A percentile compares a stretch with the other conserved stretches of the same genome.
Evolutionary conservation across 2,329 filamentous ascomycete genomes (phyloP).

Genomic region (Fonsecaea erecta): DNA sequence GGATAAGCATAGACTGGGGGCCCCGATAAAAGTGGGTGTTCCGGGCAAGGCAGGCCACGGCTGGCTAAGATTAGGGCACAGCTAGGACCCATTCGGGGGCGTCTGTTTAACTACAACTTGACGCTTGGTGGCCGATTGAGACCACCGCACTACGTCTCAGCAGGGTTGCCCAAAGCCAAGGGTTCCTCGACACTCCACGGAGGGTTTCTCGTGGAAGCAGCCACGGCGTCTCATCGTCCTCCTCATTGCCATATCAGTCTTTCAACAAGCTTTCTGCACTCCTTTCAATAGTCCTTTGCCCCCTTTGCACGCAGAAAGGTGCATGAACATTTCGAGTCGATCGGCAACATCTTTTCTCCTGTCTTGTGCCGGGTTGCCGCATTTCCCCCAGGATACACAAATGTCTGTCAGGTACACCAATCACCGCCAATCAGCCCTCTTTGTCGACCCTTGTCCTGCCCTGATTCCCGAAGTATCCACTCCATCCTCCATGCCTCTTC

Average conservation of each 20-base stretch:
- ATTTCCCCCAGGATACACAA: constrained; percentile 6
- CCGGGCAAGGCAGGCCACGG: constrained; percentile 2
- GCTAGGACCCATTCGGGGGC: constrained; percentile 6
- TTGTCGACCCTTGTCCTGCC: constrained; percentile 10
- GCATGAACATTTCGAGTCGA: neutral
- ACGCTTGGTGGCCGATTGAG: neutral
- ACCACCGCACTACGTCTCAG: neutral
- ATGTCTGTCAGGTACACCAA: constrained; percentile 28
- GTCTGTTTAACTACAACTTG: constrained; percentile 12
- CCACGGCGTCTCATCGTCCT: neutral
- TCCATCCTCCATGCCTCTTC: neutral
- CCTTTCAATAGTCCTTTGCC: constrained; percentile 12
- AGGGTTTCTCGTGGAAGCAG: neutral
- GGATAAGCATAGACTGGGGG: constrained; percentile 4
- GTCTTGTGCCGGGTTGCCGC: constrained; percentile 18
- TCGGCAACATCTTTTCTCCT: neutral
- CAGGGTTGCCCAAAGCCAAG: neutral
- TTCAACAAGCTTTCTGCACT: neutral
- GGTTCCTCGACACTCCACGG: neutral
- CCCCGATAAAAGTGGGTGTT: constrained; percentile 9
- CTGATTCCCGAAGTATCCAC: constrained; percentile 2
- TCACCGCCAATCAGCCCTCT: constrained; percentile 10
- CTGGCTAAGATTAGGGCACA: constrained; percentile 21
- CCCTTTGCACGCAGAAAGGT: neutral
- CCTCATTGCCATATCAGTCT: neutral